A percentile compares a stretch with the other conserved stretches of the same genome.
phyloP scores from a whole-genome alignment of 129 eudicot genomes.

The Solidago caesia region DNA sequence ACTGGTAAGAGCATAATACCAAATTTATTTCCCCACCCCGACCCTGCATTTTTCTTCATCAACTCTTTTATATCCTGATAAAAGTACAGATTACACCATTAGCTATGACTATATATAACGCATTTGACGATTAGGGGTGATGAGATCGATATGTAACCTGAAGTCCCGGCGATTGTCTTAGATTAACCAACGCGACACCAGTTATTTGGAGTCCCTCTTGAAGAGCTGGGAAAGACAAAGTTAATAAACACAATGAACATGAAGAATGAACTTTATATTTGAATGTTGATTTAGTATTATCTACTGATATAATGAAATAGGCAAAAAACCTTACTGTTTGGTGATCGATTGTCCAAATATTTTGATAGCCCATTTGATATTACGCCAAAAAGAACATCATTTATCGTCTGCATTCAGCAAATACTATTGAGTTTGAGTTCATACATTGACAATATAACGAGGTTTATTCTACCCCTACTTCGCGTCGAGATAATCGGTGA shows the following conservation, averaged over 20 bases:
- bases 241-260: not conserved
- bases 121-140: not conserved
- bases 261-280: not conserved
- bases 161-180: conserved; percentile 60
- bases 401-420: conserved; percentile 64
- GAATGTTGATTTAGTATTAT: not conserved
- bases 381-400: conserved; percentile 79
- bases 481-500: no score
- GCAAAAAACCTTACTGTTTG: conserved; percentile 39
- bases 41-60: conserved; percentile 39
- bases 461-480: no score
- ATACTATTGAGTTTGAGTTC: not conserved
- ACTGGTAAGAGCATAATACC: conserved; percentile 66
- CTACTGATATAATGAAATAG: not conserved
- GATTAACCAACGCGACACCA: conserved; percentile 72
- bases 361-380: conserved; percentile 72
- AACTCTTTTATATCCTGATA: conserved; percentile 57
- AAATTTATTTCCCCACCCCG: conserved; percentile 75
- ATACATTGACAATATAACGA: no score
- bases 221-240: conserved; percentile 31
- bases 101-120: not conserved
- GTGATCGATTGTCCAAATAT: conserved; percentile 57
- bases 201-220: conserved; percentile 63
- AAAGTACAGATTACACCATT: not conserved
- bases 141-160: conserved; percentile 44